phyloP scores from a whole-genome alignment of 352 stramenopile species.

The Phytophthora tubulina region DNA sequence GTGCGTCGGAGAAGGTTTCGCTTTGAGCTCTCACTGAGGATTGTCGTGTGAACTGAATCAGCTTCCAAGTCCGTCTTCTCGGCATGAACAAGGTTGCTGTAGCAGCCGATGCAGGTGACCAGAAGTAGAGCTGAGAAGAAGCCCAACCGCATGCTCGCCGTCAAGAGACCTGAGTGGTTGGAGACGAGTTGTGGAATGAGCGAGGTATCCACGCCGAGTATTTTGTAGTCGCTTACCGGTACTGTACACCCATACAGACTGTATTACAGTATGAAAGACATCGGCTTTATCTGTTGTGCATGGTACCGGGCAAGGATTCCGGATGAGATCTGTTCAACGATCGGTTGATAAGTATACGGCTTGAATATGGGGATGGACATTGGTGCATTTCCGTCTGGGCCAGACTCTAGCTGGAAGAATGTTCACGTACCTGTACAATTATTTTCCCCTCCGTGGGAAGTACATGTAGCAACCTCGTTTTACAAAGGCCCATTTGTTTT shows the following conservation, averaged over 20 bases:
- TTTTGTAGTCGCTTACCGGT: background rate
- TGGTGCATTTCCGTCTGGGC: background rate
- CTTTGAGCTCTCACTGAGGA: background rate
- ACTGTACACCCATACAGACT: no score
- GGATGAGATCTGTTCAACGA: constrained; percentile 12
- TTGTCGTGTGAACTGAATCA: background rate
- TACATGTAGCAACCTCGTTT: no score
- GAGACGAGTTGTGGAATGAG: constrained; percentile 3
- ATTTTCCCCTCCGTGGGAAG: no score
- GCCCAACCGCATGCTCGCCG: background rate
- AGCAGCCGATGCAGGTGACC: background rate
- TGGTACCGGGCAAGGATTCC: background rate
- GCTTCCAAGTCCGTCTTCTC: background rate
- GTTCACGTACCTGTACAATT: no score
- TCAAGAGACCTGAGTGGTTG: background rate
- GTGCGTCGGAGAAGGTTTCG: background rate
- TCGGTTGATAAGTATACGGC: constrained; percentile 16
- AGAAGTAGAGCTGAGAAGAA: background rate
- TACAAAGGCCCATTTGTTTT: no score
- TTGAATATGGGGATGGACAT: background rate
- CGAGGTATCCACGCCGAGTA: background rate
- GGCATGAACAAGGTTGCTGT: background rate
- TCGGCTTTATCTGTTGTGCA: background rate
- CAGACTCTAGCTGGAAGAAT: no score
- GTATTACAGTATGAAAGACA: background rate